phyloP scores from a whole-genome alignment of 352 stramenopile genomes.

The Phytophthora aleatoria region DNA sequence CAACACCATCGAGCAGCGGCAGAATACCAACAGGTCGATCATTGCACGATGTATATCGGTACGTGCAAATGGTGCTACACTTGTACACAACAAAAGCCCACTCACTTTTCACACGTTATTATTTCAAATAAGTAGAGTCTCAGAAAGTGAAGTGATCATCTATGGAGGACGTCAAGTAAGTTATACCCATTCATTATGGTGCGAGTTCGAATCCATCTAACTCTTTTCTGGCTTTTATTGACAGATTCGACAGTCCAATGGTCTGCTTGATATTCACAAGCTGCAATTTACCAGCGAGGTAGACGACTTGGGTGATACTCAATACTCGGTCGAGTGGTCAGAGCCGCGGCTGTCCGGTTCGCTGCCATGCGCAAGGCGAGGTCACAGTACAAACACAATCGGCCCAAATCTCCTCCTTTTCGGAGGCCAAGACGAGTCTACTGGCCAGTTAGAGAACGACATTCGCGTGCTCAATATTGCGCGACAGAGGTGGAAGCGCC shows the following conservation, averaged over 20 bases:
- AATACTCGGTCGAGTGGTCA: slow-evolving; percentile 44
- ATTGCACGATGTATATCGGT: slow-evolving; percentile 64
- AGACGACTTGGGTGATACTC: slow-evolving; percentile 15
- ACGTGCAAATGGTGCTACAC: not conserved
- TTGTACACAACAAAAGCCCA: not conserved
- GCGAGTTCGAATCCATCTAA: not conserved
- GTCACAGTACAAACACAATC: slow-evolving; percentile 65
- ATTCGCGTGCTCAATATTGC: slow-evolving; percentile 49
- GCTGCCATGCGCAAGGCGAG: slow-evolving; percentile 49
- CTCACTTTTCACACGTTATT: not conserved
- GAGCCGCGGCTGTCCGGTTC: slow-evolving; percentile 38
- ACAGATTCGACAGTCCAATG: slow-evolving; percentile 73
- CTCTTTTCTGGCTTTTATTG: not conserved
- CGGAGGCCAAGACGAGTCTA: slow-evolving; percentile 57
- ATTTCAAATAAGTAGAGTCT: slow-evolving; percentile 32
- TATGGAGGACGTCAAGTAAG: slow-evolving; percentile 72
- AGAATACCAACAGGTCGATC: slow-evolving; percentile 48
- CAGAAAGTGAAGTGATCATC: slow-evolving; percentile 50
- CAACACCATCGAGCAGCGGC: slow-evolving; percentile 33
- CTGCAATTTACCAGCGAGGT: slow-evolving; percentile 28
- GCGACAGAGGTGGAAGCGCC: slow-evolving; percentile 36
- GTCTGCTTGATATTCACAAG: slow-evolving; percentile 53
- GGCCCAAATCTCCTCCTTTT: slow-evolving; percentile 68
- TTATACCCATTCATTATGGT: not conserved
- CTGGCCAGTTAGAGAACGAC: slow-evolving; percentile 54